Conservation (phyloP, 257 asterid genomes). For the Rauvolfia tetraphylla region DNA sequence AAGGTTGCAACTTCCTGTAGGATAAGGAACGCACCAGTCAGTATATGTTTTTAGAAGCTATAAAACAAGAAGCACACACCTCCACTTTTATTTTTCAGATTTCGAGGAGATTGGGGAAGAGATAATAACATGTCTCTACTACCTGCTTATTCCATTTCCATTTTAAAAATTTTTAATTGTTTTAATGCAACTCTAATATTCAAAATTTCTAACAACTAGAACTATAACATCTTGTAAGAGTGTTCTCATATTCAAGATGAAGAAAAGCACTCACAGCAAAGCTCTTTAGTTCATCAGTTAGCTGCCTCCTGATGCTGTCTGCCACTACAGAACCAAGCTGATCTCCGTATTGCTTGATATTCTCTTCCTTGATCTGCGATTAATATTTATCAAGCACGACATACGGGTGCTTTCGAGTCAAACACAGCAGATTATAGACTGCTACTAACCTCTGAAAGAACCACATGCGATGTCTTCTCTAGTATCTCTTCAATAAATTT, state of each 20-base stretch:
- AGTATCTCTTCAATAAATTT: constrained; percentile 68
- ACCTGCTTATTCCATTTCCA: background rate
- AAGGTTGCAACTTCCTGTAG: background rate
- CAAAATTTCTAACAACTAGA: background rate
- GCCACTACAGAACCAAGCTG: constrained; percentile 44
- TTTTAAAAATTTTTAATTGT: background rate
- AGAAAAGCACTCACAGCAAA: constrained; percentile 38
- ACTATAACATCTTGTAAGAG: background rate
- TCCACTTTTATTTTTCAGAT: background rate
- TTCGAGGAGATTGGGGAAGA: background rate
- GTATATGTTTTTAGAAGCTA: background rate
- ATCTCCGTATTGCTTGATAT: constrained; percentile 35
- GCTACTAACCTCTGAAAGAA: constrained; percentile 59
- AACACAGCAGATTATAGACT: background rate
- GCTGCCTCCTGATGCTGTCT: constrained; percentile 42
- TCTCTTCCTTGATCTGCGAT: constrained; percentile 44
- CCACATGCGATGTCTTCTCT: constrained; percentile 44
- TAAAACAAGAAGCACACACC: background rate
- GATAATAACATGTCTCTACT: background rate
- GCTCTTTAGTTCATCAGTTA: constrained; percentile 53
- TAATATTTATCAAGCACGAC: constrained; percentile 3
- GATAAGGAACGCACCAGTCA: background rate
- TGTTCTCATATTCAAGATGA: background rate
- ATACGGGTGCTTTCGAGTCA: background rate
- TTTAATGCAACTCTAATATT: background rate